phyloP scores from a whole-genome alignment of 148 eudicot species.

The Cornus controversa region DNA sequence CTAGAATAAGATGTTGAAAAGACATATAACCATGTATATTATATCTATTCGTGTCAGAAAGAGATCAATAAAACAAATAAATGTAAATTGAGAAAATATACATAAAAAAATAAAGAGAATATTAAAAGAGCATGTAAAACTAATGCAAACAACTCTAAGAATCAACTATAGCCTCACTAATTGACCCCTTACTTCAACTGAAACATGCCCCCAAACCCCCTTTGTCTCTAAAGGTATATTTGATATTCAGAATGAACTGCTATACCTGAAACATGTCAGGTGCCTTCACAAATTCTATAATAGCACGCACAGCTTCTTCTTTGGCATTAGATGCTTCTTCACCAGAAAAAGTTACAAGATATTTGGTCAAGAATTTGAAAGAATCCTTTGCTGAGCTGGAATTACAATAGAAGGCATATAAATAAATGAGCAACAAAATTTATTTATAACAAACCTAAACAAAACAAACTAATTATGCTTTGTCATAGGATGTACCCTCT shows the following conservation, averaged over 20 bases:
- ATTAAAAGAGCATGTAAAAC: not conserved
- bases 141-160: not conserved
- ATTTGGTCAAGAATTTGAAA: slow-evolving; percentile 63
- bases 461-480: not conserved
- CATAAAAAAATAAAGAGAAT: no score
- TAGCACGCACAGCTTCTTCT: slow-evolving; percentile 72
- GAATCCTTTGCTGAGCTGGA: slow-evolving; percentile 82
- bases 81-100: not conserved
- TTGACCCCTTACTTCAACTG: not conserved
- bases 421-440: not conserved
- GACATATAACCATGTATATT: not conserved
- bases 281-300: slow-evolving; percentile 77
- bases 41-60: not conserved
- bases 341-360: slow-evolving; percentile 77
- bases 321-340: slow-evolving; percentile 71
- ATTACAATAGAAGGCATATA: slow-evolving; percentile 9
- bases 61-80: not conserved
- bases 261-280: slow-evolving; percentile 97
- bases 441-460: not conserved
- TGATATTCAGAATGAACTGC: not conserved
- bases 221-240: not conserved
- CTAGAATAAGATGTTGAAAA: not conserved
- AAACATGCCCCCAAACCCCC: not conserved
- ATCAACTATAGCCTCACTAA: not conserved
- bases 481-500: not conserved